Evolutionary conservation across 352 stramenopile genomes (phyloP).

Genomic region (Globisporangium okanoganense): DNA sequence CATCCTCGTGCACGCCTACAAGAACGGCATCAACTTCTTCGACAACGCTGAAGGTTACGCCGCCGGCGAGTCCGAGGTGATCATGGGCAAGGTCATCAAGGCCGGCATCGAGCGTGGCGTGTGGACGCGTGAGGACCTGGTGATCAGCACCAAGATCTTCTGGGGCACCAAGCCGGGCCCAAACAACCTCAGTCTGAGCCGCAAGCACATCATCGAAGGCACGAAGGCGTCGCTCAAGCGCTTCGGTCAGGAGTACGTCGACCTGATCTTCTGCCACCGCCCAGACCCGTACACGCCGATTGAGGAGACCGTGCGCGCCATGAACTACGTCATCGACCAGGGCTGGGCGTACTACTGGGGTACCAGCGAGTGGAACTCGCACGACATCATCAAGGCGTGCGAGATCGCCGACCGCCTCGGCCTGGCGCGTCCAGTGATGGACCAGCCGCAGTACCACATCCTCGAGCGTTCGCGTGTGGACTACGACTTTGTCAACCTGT

Average conservation of each 20-base stretch:
- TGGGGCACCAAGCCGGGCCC: conserved; percentile 20
- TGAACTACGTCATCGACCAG: conserved; percentile 36
- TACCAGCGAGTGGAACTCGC: conserved; percentile 43
- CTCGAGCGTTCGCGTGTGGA: conserved; percentile 47
- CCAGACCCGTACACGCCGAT: conserved; percentile 26
- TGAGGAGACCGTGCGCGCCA: conserved; percentile 41
- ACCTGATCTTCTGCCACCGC: conserved; percentile 48
- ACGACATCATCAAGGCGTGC: conserved; percentile 50
- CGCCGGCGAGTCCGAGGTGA: no score
- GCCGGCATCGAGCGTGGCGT: no score
- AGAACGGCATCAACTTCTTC: no score
- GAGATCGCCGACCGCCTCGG: conserved; percentile 34
- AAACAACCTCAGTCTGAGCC: conserved; percentile 25
- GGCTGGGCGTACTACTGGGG: conserved; percentile 46
- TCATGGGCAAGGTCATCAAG: no score
- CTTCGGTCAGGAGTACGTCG: conserved; percentile 38
- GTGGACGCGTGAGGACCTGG: no score
- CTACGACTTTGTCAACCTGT: conserved; percentile 43
- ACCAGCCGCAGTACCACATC: conserved; percentile 63
- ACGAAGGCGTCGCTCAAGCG: conserved; percentile 34
- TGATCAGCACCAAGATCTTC: no score
- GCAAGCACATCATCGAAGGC: conserved; percentile 49
- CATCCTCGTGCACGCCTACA: no score
- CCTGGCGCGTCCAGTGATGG: conserved; percentile 27
- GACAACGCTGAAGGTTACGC: no score